Percentiles rank a stretch among this genome's conserved stretches.
Conservation (phyloP, 441 rosid genomes). For the Metrosideros polymorpha region DNA sequence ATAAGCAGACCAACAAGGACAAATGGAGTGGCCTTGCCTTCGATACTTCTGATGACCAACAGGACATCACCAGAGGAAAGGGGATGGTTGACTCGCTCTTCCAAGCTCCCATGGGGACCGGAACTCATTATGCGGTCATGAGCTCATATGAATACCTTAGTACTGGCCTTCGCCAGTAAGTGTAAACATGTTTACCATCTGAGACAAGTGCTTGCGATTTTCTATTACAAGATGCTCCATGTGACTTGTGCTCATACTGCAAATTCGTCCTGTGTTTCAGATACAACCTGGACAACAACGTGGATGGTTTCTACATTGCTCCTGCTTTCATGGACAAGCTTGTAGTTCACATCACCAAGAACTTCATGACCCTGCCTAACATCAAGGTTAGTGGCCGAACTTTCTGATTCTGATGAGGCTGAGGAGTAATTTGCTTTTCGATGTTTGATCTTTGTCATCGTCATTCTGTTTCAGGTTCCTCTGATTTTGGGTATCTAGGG, state of each 20-base stretch:
- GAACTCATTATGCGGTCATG: constrained; percentile 9
- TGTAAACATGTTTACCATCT: not conserved
- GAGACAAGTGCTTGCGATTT: not conserved
- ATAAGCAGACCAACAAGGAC: not conserved
- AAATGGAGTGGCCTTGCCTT: constrained; percentile 9
- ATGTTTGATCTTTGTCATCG: not conserved
- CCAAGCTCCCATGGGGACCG: constrained; percentile 2
- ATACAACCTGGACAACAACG: constrained; percentile 11
- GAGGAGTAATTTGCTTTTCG: not conserved
- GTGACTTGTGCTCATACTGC: not conserved
- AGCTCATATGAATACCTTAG: constrained; percentile 11
- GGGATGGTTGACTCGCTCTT: constrained; percentile 11
- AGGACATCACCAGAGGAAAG: constrained; percentile 13
- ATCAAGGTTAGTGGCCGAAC: constrained; percentile 1
- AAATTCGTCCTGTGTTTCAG: not conserved
- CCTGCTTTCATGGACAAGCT: constrained; percentile 15
- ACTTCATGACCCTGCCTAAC: constrained; percentile 12
- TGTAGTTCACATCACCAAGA: constrained; percentile 14
- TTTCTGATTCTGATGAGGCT: not conserved
- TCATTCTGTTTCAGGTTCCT: not conserved
- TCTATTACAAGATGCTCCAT: not conserved
- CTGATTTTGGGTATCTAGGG: constrained; percentile 11
- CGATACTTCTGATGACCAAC: constrained; percentile 12
- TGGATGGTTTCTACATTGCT: constrained; percentile 14
- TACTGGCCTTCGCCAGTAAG: constrained; percentile 5